Percentiles rank a stretch among this genome's conserved stretches.
Conservation (phyloP, 2,329 filamentous ascomycete genomes). For the Penicillium sp. region DNA sequence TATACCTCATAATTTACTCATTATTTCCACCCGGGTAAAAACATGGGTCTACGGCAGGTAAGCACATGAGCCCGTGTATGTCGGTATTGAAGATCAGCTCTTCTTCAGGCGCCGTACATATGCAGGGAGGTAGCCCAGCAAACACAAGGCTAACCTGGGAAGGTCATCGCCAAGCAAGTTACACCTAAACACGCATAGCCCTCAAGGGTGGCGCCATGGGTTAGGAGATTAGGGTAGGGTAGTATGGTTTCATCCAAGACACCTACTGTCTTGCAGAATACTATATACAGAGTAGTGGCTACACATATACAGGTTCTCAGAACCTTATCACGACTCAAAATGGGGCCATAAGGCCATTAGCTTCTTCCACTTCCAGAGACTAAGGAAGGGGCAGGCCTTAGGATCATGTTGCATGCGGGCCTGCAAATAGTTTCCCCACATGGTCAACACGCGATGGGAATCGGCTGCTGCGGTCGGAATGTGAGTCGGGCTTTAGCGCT, state of each 20-base stretch:
- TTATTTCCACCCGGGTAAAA: not conserved
- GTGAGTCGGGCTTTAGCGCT: not conserved
- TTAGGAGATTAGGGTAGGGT: not conserved
- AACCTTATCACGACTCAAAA: not conserved
- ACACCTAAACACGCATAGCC: not conserved
- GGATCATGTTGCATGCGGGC: conserved; percentile 1
- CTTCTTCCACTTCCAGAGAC: not conserved
- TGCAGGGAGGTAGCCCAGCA: conserved; percentile 8
- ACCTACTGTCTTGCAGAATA: not conserved
- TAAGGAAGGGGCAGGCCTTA: not conserved
- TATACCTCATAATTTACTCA: not conserved
- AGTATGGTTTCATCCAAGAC: not conserved
- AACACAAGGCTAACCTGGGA: not conserved
- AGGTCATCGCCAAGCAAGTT: conserved; percentile 1
- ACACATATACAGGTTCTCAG: not conserved
- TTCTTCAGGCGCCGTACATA: conserved; percentile 6
- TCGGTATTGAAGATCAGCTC: not conserved
- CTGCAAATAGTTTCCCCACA: conserved; percentile 9
- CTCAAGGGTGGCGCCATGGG: not conserved
- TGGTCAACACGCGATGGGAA: conserved; percentile 8
- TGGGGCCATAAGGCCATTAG: not conserved
- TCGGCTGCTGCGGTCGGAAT: conserved; percentile 5
- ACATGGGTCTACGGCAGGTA: conserved; percentile 1
- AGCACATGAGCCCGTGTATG: not conserved
- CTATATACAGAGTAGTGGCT: not conserved